Base-by-base conservation (phyloP, 1,139 yeast genomes). In the Protomyces inundatus region DNA sequence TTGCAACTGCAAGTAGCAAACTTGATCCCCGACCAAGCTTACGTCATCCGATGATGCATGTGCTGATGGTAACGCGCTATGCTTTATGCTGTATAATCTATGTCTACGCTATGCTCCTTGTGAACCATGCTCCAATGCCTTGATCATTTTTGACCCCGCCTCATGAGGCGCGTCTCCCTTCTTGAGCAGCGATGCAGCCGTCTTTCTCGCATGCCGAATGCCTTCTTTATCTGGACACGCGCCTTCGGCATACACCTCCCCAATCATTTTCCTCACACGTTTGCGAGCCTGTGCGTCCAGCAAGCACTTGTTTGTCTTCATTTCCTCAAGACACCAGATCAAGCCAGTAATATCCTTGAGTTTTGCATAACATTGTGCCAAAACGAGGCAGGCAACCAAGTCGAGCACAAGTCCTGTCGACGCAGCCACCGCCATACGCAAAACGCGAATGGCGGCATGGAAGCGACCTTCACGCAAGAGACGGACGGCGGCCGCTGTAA, bases 241-340 rank as follows among this genome's bases (percentile, higher is more conserved):
- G 23, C 32, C 48, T 3, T 30, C 48, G 30, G n/a, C 48, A 42
- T 42, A 14, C 48, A 42, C 48, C 48, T 42, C 33, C 6, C 23
- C 48, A 14, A 58, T 40, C 42, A 58, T 55, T 6, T 56, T 10
- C 36, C 46, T 52, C 30, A 58, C 35, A 12, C 62, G 53, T 23
- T 35, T 51, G 7, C 56, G 55, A 40, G 62, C 62, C 32, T 58
- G 56, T 12, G 34, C 6, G 36, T 58, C 62, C 42, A 58, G 52
- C 23, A 58, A 10, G 46, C 53, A 51, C 16, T 58, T 58, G 46
- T 58, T 58, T 12, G 42, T 55, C 56, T 58, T 51, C 62, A 58
- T 58, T 2, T 55, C 23, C n/a, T 45, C 56, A 46, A 58, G 45
- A 52, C 62, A 58, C 62, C 62, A 58, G n/a, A 58, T 42, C 23